These are phyloP conservation scores for Cryoendolithus antarcticus DNA, from an alignment of 2,329 filamentous ascomycete genomes.

Conservation along the genomic window DNA sequence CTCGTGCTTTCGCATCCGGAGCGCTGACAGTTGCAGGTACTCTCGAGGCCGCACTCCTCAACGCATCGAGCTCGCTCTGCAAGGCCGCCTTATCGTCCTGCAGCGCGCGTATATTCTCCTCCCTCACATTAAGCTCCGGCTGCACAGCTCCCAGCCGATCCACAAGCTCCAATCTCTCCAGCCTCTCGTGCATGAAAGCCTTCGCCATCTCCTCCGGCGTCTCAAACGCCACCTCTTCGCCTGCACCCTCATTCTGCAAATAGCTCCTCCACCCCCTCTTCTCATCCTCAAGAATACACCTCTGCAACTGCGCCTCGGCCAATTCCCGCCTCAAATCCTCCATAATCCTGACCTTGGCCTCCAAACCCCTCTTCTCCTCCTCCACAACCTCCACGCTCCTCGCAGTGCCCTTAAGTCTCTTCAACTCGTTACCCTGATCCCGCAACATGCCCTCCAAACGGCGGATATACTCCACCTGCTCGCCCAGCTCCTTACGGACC, in stretches of 20 bases:
- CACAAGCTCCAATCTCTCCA: slow-evolving; percentile 66
- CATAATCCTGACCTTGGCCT: slow-evolving; percentile 64
- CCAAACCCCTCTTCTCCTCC: slow-evolving; percentile 79
- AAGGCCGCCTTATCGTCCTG: slow-evolving; percentile 58
- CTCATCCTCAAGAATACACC: slow-evolving; percentile 81
- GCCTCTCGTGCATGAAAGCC: slow-evolving; percentile 68
- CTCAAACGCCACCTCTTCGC: slow-evolving; percentile 61
- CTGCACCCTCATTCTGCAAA: slow-evolving; percentile 54
- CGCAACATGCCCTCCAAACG: slow-evolving; percentile 68
- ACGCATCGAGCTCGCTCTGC: slow-evolving; percentile 56
- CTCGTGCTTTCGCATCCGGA: slow-evolving; percentile 51
- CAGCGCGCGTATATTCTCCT: slow-evolving; percentile 59
- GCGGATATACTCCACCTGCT: slow-evolving; percentile 86
- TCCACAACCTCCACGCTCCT: slow-evolving; percentile 89
- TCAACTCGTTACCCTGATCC: slow-evolving; percentile 68
- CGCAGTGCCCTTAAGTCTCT: slow-evolving; percentile 65
- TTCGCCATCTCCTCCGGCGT: slow-evolving; percentile 79
- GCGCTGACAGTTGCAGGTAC: slow-evolving; percentile 16
- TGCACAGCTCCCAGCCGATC: slow-evolving; percentile 70
- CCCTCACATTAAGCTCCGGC: slow-evolving; percentile 64
- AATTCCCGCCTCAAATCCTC: slow-evolving; percentile 64
- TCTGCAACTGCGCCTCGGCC: slow-evolving; percentile 66
- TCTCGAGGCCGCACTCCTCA: slow-evolving; percentile 37
- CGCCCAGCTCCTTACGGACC: slow-evolving; percentile 75
- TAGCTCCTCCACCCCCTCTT: slow-evolving; percentile 76